Evolutionary conservation across 352 stramenopile species (phyloP), one percentile per base, ranked within the genome.

Genomic region (Pythium biforme): DNA sequence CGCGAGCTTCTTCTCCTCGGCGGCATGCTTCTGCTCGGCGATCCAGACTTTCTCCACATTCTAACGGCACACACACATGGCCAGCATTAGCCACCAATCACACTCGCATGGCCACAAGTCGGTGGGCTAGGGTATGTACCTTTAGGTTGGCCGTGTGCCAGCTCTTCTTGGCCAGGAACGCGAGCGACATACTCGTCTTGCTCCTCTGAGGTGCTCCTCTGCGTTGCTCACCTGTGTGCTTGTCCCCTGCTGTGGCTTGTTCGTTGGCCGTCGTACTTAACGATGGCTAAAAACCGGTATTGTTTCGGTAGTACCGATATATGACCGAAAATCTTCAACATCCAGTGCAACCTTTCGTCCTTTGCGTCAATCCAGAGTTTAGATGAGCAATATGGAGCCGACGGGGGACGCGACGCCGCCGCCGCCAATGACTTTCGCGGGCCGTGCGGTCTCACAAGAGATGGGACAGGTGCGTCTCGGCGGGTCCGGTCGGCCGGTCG

Each of bases 11-110:
- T 92, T 88, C 62, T 96, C 87, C 74, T 99, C 96, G 2, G 85
- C 86, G 39, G 83, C 88, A 65, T 98, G 83, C 69, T 97, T 94
- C 66, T 99, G 95, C 83, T 99, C 96, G 11, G 92, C 95, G 48
- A 98, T 85, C 96, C 95, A 98, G 46, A 99, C 96, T 74, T 98
- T 98, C 83, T 99, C 96, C 55, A 98, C 92, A 90, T 99, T 99
- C 76, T 97, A 45, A 8, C 48, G n/a, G 22, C n/a, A 60, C 27
- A 73, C 9, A 59, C 43, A 66, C 34, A 23, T 55, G 0, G 20
- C 5, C 1, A 23, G 9, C 25, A 40, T 41, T 10, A 40, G 27
- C 27, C 7, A 19, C 8, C n/a, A 5, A 19, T 17, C 17, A 43
- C 37, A 43, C n/a, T n/a, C n/a, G 31, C 31, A 1, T 37, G 4